Conservation (phyloP, 2,329 filamentous ascomycete genomes). For the Fonsecaea erecta region DNA sequence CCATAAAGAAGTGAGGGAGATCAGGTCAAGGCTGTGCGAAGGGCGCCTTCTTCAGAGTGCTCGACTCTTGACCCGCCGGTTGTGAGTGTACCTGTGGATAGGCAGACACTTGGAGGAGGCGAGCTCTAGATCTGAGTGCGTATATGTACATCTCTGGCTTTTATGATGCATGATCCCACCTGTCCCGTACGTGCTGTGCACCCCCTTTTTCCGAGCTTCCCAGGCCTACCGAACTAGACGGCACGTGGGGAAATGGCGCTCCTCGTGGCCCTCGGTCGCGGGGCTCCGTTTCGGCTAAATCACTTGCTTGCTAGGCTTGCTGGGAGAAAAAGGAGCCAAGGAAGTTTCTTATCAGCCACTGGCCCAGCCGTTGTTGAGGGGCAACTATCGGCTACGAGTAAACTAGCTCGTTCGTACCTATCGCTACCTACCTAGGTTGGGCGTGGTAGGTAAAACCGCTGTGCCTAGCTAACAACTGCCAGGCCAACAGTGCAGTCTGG, state of each 20-base stretch:
- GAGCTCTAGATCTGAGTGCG: too few species aligned
- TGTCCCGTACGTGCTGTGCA: background rate
- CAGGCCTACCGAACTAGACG: background rate
- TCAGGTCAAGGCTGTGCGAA: too few species aligned
- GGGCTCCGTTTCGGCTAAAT: slow-evolving; percentile 20
- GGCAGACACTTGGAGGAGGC: too few species aligned
- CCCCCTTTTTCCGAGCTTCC: background rate
- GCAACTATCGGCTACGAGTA: slow-evolving; percentile 34
- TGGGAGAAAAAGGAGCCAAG: background rate
- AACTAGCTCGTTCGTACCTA: background rate
- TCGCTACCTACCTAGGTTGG: background rate
- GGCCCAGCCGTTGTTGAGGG: slow-evolving; percentile 12
- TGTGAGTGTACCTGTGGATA: too few species aligned
- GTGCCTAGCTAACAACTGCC: background rate
- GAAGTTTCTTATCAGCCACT: slow-evolving; percentile 5
- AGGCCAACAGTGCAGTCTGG: background rate
- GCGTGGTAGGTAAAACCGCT: background rate
- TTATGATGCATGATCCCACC: too few species aligned
- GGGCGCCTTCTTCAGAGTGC: too few species aligned
- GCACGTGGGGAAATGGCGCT: slow-evolving; percentile 23
- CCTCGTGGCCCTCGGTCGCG: slow-evolving; percentile 18
- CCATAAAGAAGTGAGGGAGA: too few species aligned
- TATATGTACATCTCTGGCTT: too few species aligned
- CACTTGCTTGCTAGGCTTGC: background rate
- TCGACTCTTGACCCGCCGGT: too few species aligned